A percentile compares a stretch with the other conserved stretches of the same genome.
Evolutionary conservation across 2,329 filamentous ascomycete species (phyloP).

Genomic region (Blastomyces gilchristii): DNA sequence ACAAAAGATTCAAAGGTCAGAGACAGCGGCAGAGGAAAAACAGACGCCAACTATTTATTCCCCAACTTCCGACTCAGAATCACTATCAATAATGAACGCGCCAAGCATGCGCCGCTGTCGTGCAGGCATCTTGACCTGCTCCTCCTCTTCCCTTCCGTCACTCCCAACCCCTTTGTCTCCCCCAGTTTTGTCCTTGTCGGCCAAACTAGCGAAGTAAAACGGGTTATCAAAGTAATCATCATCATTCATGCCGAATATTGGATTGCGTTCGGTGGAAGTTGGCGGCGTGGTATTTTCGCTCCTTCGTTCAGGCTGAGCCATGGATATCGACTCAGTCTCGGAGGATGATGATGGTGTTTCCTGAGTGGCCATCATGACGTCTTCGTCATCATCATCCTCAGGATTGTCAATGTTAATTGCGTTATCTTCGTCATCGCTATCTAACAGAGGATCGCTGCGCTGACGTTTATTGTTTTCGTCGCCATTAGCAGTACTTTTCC

Average conservation of each 20-base stretch:
- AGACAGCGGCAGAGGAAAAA: neutral
- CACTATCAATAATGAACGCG: conserved; percentile 36
- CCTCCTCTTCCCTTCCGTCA: conserved; percentile 24
- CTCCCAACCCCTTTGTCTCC: conserved; percentile 4
- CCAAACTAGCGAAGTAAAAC: conserved; percentile 6
- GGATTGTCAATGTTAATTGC: neutral
- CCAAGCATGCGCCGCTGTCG: conserved; percentile 28
- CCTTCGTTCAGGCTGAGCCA: neutral
- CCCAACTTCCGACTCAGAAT: conserved; percentile 27
- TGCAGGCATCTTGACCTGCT: conserved; percentile 22
- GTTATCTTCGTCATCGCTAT: conserved; percentile 12
- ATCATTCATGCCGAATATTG: conserved; percentile 22
- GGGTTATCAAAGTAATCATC: conserved; percentile 8
- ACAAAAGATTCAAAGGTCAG: neutral
- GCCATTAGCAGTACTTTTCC: conserved; percentile 6
- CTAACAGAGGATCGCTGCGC: conserved; percentile 7
- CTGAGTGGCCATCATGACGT: neutral
- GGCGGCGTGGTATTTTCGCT: conserved; percentile 16
- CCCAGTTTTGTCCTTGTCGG: neutral
- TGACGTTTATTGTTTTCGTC: conserved; percentile 7
- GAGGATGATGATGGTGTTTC: conserved; percentile 4
- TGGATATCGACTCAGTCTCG: conserved; percentile 10
- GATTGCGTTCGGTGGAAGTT: conserved; percentile 25
- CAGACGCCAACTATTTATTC: neutral
- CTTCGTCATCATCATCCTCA: neutral